Conservation (phyloP, 352 stramenopile genomes). For the Pythium phragmiticola region DNA sequence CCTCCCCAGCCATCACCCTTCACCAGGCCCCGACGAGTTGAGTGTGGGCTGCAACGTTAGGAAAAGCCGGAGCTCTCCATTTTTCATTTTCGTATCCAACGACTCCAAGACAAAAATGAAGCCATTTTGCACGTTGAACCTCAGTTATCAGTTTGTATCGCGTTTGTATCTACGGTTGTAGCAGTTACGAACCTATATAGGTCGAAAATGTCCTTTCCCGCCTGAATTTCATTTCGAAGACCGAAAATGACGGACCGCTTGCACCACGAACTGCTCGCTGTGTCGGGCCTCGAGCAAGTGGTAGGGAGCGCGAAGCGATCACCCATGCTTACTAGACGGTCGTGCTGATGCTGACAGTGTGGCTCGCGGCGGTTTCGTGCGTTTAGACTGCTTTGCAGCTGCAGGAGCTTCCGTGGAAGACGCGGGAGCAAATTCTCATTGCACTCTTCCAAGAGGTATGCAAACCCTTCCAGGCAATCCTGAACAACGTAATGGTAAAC, state of each 20-base stretch:
- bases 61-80: not conserved
- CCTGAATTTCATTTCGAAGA: slow-evolving; percentile 1
- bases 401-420: slow-evolving; percentile 48
- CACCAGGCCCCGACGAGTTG: not conserved
- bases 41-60: not conserved
- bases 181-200: not conserved
- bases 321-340: not conserved
- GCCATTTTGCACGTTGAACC: slow-evolving; percentile 2
- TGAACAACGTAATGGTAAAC: too few species aligned
- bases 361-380: not conserved
- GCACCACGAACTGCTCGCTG: slow-evolving; percentile 22
- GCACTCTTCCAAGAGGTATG: slow-evolving; percentile 51
- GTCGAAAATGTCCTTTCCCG: slow-evolving; percentile 8
- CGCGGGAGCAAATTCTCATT: slow-evolving; percentile 43
- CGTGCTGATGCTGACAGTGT: not conserved
- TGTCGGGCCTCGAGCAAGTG: slow-evolving; percentile 21
- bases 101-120: not conserved
- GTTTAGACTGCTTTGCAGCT: slow-evolving; percentile 35
- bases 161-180: too few species aligned
- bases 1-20: too few species aligned
- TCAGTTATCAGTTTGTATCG: not conserved
- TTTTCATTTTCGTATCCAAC: slow-evolving; percentile 1
- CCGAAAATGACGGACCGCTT: slow-evolving; percentile 23
- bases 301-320: not conserved
- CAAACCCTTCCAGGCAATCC: not conserved